Percentiles rank a stretch among this genome's conserved stretches.
These are phyloP conservation scores for Abrus precatorius DNA, from an alignment of 306 rosid species.

Conservation along the genomic window DNA sequence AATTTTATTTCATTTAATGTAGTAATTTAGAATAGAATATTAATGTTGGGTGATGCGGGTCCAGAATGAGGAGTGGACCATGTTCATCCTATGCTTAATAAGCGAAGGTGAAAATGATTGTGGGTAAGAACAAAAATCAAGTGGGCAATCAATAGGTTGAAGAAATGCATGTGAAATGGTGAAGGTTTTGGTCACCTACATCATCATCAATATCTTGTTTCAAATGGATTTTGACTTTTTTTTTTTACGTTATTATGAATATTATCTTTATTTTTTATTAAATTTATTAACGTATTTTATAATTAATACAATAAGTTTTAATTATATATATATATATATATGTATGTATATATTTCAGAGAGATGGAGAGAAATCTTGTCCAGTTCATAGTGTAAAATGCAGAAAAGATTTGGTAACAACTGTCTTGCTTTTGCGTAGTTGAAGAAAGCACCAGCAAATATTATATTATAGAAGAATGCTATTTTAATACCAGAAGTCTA, in stretches of 20 bases:
- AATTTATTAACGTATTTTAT: too few species aligned
- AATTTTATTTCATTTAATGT: too few species aligned
- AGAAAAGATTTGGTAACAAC: background rate
- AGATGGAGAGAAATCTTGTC: background rate
- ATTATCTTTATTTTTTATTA: too few species aligned
- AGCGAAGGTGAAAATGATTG: constrained; percentile 25
- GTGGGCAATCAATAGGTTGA: constrained; percentile 19
- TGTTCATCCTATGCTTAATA: background rate
- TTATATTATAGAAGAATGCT: background rate
- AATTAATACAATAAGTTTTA: too few species aligned
- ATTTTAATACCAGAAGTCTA: too few species aligned
- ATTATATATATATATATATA: too few species aligned
- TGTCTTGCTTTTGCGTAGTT: background rate
- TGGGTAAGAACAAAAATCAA: constrained; percentile 18
- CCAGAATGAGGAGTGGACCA: constrained; percentile 43
- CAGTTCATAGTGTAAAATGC: background rate
- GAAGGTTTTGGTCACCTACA: constrained; percentile 47
- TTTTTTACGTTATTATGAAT: too few species aligned
- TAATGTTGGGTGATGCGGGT: constrained; percentile 34
- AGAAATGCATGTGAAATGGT: constrained; percentile 39
- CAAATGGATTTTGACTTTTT: background rate
- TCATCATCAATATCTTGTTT: constrained; percentile 12
- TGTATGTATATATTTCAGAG: too few species aligned
- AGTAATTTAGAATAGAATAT: too few species aligned
- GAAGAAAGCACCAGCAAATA: background rate